Conservation (phyloP, 2,329 filamentous ascomycete genomes). For the Camillea tinctor region DNA sequence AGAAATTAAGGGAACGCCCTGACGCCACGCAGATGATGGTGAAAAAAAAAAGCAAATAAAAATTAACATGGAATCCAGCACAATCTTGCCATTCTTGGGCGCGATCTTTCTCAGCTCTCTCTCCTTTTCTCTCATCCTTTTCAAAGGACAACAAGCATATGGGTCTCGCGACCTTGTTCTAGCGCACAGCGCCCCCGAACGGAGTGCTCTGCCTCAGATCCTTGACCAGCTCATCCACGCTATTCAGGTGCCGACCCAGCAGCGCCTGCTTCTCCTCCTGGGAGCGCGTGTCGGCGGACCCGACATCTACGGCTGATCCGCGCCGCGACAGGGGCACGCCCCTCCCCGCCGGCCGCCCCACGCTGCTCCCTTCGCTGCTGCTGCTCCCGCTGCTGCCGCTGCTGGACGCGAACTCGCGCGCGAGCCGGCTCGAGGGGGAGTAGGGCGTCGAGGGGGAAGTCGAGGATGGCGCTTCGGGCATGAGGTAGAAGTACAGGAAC, state of each 20-base stretch:
- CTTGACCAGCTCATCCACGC: slow-evolving; percentile 80
- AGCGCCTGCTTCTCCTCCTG: slow-evolving; percentile 81
- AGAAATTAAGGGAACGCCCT: slow-evolving; percentile 1
- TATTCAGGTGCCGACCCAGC: slow-evolving; percentile 74
- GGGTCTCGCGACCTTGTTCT: not conserved
- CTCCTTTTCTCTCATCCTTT: not conserved
- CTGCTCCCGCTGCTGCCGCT: slow-evolving; percentile 8
- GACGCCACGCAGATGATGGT: slow-evolving; percentile 1
- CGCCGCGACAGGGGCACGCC: no score
- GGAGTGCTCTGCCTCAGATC: slow-evolving; percentile 79
- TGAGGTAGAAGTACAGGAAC: slow-evolving; percentile 97
- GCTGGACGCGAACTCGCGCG: slow-evolving; percentile 55
- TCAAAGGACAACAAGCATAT: no score
- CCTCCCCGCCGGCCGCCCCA: slow-evolving; percentile 33
- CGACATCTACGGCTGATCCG: slow-evolving; percentile 37
- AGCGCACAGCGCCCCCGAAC: slow-evolving; percentile 53
- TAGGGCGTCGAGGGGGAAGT: slow-evolving; percentile 48
- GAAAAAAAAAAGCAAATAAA: not conserved
- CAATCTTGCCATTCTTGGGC: not conserved
- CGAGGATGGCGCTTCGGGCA: slow-evolving; percentile 73
- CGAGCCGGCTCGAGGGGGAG: slow-evolving; percentile 64
- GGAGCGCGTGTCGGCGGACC: slow-evolving; percentile 52
- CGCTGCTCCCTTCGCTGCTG: slow-evolving; percentile 26
- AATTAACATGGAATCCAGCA: not conserved
- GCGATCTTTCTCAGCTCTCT: not conserved